Evolutionary conservation across 345 rosid genomes (phyloP), one percentile per base, ranked within the genome.

Genomic region (Chamaenerion angustifolium): DNA sequence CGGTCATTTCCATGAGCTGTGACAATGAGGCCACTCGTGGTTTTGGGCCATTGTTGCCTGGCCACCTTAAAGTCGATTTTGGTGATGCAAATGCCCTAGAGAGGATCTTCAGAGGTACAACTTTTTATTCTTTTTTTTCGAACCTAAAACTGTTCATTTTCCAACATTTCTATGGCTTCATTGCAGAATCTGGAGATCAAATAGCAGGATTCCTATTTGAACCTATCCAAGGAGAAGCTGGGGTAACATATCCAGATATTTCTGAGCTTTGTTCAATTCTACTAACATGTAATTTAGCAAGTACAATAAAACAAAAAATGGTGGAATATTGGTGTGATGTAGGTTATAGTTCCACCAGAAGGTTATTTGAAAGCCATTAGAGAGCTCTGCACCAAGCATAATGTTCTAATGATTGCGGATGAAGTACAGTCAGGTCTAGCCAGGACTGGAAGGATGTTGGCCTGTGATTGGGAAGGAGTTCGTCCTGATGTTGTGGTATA

Each of bases 221-320:
- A 64, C 96, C 98, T 11, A 84, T 92, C 69, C 96, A 87, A 82
- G 98, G 98, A 48, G 98, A 92, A 69, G 96, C 98, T 56, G 95
- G 98, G 77, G 98, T 92, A n/a, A n/a, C n/a, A 82, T 62, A 79
- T 67, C 37, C 37, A 31, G 5, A 5, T 31, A 31, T 31, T 31
- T 5, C 37, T 31, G 37, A 31, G 37, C 6, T 31, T 21, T 31
- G 37, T 31, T 31, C 37, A 31, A 31, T 31, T 8, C 27, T 31
- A 8, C 37, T 31, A 31, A 31, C 37, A 31, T 31, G 10, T 31
- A 31, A 4, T 43, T 42, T 45, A 6, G 0, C 21, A 9, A 43
- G 19, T 11, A 18, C 25, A n/a, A 13, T 21, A 21, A 21, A 21
- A 21, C 25, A 14, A 15, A 27, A 43, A n/a, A 41, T 10, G 27